phyloP scores from a whole-genome alignment of 2,329 filamentous ascomycete genomes.

The Chlorencoelia australis region DNA sequence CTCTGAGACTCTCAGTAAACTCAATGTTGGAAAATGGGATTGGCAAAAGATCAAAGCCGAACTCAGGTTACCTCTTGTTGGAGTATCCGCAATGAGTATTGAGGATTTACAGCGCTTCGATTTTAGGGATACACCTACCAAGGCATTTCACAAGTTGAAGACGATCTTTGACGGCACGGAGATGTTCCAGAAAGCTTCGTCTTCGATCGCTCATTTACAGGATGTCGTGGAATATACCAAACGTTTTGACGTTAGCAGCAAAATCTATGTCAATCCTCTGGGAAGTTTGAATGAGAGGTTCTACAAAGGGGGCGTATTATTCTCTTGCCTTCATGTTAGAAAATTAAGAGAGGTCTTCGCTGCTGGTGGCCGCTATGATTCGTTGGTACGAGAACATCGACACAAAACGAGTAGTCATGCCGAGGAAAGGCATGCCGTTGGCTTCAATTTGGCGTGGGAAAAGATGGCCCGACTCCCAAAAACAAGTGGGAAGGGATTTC shows the following conservation, averaged over 20 bases:
- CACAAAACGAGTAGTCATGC: constrained; percentile 54
- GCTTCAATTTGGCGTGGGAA: constrained; percentile 87
- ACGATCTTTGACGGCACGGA: constrained; percentile 51
- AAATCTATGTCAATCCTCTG: constrained; percentile 76
- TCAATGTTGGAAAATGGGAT: constrained; percentile 70
- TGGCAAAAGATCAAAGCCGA: constrained; percentile 80
- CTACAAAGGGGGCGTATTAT: constrained; percentile 75
- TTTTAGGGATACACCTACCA: constrained; percentile 57
- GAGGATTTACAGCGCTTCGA: constrained; percentile 88
- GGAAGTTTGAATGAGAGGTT: constrained; percentile 87
- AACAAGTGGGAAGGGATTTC: constrained; percentile 42
- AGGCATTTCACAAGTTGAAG: constrained; percentile 49
- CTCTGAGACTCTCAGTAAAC: constrained; percentile 75
- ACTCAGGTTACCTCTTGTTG: constrained; percentile 69
- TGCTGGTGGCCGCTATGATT: constrained; percentile 88
- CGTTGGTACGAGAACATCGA: constrained; percentile 73
- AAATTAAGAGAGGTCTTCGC: constrained; percentile 81
- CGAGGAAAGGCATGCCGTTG: constrained; percentile 71
- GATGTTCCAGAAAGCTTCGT: constrained; percentile 62
- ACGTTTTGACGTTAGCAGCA: constrained; percentile 62
- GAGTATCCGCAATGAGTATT: constrained; percentile 78
- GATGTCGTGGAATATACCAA: constrained; percentile 69
- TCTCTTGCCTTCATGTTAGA: constrained; percentile 81
- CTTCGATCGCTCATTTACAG: constrained; percentile 69
- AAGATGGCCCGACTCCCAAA: constrained; percentile 46